phyloP scores from a whole-genome alignment of 2,329 filamentous ascomycete genomes.

The Penicillium vulpinum region DNA sequence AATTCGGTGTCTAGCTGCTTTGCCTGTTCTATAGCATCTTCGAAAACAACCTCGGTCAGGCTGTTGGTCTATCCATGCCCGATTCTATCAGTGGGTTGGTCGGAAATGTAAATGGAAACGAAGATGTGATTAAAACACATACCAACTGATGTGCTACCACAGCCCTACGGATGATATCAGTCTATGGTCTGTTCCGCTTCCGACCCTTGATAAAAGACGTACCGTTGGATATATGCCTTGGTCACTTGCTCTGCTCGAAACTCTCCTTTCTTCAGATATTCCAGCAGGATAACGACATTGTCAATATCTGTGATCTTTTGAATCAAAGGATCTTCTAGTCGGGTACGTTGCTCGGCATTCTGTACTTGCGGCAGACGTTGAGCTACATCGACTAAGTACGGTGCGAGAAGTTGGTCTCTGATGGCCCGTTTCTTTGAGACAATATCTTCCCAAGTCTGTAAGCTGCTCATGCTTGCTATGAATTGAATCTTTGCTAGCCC shows the following conservation, averaged over 20 bases:
- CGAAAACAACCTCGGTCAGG: conserved; percentile 39
- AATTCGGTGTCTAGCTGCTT: conserved; percentile 31
- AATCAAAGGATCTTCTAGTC: conserved; percentile 21
- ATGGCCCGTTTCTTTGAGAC: conserved; percentile 30
- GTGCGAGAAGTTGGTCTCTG: conserved; percentile 29
- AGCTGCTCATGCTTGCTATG: conserved; percentile 17
- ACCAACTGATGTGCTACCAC: conserved; percentile 34
- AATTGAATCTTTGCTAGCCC: too few relatives aligned
- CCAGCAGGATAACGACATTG: conserved; percentile 23
- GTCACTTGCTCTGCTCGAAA: conserved; percentile 32
- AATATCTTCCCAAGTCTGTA: conserved; percentile 32
- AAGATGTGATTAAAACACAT: background rate
- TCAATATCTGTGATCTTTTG: conserved; percentile 37
- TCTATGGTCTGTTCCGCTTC: background rate
- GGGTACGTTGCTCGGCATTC: conserved; percentile 26
- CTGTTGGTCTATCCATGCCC: conserved; percentile 35
- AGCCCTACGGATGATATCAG: conserved; percentile 19
- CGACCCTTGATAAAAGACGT: background rate
- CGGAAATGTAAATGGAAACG: background rate
- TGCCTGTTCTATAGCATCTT: conserved; percentile 36
- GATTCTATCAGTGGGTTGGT: background rate
- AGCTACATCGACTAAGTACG: conserved; percentile 31
- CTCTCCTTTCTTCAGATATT: conserved; percentile 23
- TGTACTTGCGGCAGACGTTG: conserved; percentile 25
- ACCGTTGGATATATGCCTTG: conserved; percentile 38